Percentiles rank a stretch among this genome's conserved stretches.
These are phyloP conservation scores for Acacia confusa DNA, from an alignment of 306 rosid genomes.

Conservation along the genomic window DNA sequence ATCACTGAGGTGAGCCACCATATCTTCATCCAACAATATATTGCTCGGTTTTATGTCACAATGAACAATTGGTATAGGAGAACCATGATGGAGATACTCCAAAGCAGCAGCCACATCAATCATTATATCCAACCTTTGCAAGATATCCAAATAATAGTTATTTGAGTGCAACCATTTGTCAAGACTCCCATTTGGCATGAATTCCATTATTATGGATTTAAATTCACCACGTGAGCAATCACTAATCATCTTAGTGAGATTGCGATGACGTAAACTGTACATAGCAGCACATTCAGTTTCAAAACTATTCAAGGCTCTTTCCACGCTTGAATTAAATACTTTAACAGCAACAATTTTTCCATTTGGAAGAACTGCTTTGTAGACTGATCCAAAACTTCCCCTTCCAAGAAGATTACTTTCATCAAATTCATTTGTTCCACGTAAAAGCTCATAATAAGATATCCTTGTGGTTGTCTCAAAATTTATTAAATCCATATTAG, in stretches of 20 bases:
- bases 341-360: neutral
- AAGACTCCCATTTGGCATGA: neutral
- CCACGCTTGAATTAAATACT: neutral
- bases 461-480: neutral
- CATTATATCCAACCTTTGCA: neutral
- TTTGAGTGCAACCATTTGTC: neutral
- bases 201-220: neutral
- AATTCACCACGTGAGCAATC: neutral
- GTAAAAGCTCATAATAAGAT: neutral
- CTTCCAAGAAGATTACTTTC: neutral
- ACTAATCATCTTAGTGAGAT: neutral
- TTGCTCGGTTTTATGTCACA: neutral
- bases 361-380: neutral
- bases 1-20: neutral
- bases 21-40: neutral
- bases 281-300: neutral
- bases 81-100: constrained; percentile 8
- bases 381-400: neutral
- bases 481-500: neutral
- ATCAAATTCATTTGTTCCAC: neutral
- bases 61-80: neutral
- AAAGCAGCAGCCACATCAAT: neutral
- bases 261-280: neutral
- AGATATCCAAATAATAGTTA: neutral
- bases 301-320: neutral